Evolutionary conservation across 495 filamentous ascomycete genomes (phyloP).

Genomic region (Lasiosphaeria miniovina): DNA sequence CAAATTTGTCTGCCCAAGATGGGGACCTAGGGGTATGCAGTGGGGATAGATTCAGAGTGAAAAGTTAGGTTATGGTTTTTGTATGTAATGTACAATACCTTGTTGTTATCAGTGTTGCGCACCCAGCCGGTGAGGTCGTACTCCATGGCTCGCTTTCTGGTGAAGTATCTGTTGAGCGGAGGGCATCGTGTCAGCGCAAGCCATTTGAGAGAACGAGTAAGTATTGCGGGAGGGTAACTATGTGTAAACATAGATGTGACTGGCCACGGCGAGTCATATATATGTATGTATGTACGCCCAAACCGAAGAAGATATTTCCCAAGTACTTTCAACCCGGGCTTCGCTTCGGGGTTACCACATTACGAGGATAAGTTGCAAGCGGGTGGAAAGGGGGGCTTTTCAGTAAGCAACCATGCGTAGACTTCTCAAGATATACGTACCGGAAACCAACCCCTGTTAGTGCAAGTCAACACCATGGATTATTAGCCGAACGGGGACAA

Average conservation of each 20-base stretch:
- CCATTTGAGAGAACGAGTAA: neutral
- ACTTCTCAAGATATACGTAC: slow-evolving; percentile 4
- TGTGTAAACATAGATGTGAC: neutral
- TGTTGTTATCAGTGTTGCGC: slow-evolving; percentile 68
- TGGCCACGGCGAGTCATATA: neutral
- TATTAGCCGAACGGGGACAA: neutral
- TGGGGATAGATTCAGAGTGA: too few species aligned
- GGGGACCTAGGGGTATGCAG: too few species aligned
- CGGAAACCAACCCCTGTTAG: slow-evolving; percentile 20
- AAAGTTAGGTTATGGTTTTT: too few species aligned
- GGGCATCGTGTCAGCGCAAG: neutral
- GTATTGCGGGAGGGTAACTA: too few species aligned
- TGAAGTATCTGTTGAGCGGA: slow-evolving; percentile 56
- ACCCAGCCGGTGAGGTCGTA: slow-evolving; percentile 75
- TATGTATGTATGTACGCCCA: neutral
- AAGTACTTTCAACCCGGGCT: too few species aligned
- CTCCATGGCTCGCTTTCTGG: slow-evolving; percentile 61
- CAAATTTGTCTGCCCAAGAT: too few species aligned
- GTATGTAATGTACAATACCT: slow-evolving; percentile 41
- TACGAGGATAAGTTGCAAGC: too few species aligned
- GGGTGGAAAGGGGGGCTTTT: neutral
- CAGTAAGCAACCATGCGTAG: neutral
- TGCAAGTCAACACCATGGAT: neutral
- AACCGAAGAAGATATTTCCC: neutral
- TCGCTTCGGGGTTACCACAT: too few species aligned